Conservation (phyloP, 257 asterid species). For the Orobanche coerulescens region DNA sequence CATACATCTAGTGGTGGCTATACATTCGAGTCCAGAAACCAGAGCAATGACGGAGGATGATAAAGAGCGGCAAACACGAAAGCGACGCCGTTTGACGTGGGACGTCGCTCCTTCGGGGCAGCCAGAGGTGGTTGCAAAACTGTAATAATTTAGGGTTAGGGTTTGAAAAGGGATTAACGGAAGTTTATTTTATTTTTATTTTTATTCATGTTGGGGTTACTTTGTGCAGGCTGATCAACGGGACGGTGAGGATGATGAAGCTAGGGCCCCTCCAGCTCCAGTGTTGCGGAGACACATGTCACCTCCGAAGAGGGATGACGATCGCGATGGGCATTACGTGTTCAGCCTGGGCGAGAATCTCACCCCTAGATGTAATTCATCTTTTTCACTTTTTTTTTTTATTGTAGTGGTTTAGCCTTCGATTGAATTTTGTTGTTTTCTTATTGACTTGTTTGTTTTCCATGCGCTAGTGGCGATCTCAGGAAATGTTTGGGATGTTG, state of each 20-base stretch:
- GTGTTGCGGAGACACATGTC: conserved; percentile 40
- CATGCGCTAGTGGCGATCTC: not conserved
- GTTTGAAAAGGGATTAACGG: conserved; percentile 9
- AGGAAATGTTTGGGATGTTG: not conserved
- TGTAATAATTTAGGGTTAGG: conserved; percentile 23
- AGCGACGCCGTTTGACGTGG: conserved; percentile 63
- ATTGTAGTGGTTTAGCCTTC: not conserved
- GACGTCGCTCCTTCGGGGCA: conserved; percentile 45
- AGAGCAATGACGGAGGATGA: conserved; percentile 35
- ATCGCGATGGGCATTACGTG: conserved; percentile 68
- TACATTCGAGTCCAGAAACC: conserved; percentile 8
- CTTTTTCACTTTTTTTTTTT: not conserved
- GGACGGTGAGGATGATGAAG: conserved; percentile 33
- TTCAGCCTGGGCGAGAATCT: conserved; percentile 72
- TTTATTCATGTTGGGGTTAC: not conserved
- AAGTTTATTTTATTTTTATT: not conserved
- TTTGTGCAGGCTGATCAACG: conserved; percentile 30
- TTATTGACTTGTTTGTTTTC: not conserved
- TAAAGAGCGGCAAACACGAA: conserved; percentile 30
- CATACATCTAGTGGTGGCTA: no score
- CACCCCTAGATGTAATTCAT: conserved; percentile 64
- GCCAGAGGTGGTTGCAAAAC: conserved; percentile 29
- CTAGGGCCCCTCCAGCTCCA: conserved; percentile 28
- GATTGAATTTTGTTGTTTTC: conserved; percentile 1
- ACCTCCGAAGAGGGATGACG: conserved; percentile 69